Evolutionary conservation across 441 rosid species (phyloP).

Genomic region (Adansonia grandidieri): DNA sequence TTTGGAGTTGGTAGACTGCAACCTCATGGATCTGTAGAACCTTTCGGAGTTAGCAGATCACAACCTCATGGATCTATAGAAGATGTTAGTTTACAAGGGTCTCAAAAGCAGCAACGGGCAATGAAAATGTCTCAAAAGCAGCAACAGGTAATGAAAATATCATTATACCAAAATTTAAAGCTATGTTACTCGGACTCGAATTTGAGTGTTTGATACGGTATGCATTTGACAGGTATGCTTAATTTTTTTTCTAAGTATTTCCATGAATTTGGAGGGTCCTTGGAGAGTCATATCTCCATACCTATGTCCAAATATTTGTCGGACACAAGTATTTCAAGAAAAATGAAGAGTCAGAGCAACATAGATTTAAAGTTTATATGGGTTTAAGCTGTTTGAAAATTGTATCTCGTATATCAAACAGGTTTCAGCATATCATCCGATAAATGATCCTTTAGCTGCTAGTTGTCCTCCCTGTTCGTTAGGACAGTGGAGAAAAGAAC

Average conservation of each 20-base stretch:
- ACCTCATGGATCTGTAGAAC: neutral
- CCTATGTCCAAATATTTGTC: too few relatives aligned
- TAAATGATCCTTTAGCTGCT: neutral
- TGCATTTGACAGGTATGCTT: too few relatives aligned
- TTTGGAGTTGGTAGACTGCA: neutral
- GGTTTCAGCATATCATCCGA: neutral
- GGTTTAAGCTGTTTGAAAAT: neutral
- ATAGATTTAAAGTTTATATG: neutral
- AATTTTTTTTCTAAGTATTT: too few relatives aligned
- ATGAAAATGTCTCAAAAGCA: too few relatives aligned
- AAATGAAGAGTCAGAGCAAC: too few relatives aligned
- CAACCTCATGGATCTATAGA: neutral
- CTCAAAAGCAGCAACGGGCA: neutral
- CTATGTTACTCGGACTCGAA: too few relatives aligned
- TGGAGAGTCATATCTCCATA: too few relatives aligned
- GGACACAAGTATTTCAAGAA: too few relatives aligned
- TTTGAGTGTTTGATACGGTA: too few relatives aligned
- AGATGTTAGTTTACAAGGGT: constrained; percentile 6
- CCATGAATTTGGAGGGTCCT: too few relatives aligned
- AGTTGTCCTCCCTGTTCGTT: neutral
- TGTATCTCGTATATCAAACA: neutral
- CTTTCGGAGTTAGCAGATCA: constrained; percentile 4
- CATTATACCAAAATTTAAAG: neutral
- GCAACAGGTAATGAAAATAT: constrained; percentile 21
- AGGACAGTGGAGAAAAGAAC: neutral